These are phyloP conservation scores for Starmerella bombicola DNA, from an alignment of 805 yeast genomes.

Conservation along the genomic window DNA sequence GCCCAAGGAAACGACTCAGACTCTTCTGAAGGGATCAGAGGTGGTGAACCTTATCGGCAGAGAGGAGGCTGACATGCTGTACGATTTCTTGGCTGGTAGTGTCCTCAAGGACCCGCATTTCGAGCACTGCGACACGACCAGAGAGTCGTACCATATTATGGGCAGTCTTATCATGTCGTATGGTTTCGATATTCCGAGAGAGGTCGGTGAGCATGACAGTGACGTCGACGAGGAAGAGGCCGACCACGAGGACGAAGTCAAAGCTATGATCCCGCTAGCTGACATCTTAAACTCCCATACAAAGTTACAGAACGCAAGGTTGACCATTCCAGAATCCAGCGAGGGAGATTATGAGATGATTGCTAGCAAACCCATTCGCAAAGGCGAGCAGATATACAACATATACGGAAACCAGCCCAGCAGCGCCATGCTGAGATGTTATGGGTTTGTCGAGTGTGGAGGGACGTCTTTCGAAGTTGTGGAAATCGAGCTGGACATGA, in stretches of 20 bases:
- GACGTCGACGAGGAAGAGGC: slow-evolving; percentile 31
- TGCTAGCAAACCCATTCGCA: slow-evolving; percentile 45
- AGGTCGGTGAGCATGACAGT: slow-evolving; percentile 24
- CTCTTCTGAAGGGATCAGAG: slow-evolving; percentile 52
- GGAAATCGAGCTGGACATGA: slow-evolving; percentile 36
- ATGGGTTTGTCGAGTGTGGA: slow-evolving; percentile 73
- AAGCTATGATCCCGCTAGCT: slow-evolving; percentile 88
- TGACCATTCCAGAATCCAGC: slow-evolving; percentile 35
- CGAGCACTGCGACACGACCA: slow-evolving; percentile 29
- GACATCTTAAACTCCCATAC: slow-evolving; percentile 86
- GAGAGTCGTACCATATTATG: slow-evolving; percentile 52
- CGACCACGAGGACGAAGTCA: slow-evolving; percentile 32
- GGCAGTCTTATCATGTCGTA: slow-evolving; percentile 81
- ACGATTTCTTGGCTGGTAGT: slow-evolving; percentile 36
- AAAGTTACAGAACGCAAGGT: slow-evolving; percentile 56
- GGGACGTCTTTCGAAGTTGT: slow-evolving; percentile 72
- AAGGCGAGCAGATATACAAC: slow-evolving; percentile 70
- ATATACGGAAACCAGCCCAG: slow-evolving; percentile 74
- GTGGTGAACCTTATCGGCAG: slow-evolving; percentile 61
- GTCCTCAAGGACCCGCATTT: slow-evolving; percentile 24
- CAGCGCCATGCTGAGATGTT: slow-evolving; percentile 76
- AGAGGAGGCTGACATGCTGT: slow-evolving; percentile 51
- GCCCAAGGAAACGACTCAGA: slow-evolving; percentile 46
- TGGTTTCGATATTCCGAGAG: slow-evolving; percentile 52
- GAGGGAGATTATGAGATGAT: slow-evolving; percentile 48